Base-by-base conservation (phyloP, 106 monocot species). In the Cymbidium sinense region DNA sequence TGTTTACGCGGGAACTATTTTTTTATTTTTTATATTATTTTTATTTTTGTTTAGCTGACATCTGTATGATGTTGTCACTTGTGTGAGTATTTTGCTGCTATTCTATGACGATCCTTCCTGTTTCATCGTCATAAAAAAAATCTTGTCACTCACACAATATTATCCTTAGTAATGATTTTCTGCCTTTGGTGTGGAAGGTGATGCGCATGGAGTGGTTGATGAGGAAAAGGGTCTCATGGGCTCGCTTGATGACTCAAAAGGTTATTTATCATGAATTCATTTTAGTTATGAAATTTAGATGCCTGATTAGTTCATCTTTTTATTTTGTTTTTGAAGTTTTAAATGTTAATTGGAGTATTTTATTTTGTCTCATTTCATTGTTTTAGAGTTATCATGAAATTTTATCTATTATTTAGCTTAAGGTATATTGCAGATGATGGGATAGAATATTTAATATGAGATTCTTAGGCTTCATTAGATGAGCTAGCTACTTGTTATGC, bases 211-310 rank as follows among this genome's bases (percentile, higher is more conserved):
- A 62, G 64, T 79, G 36, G 74, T 83, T 67, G 75, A 35, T 8
- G 79, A 82, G 28, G 93, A 83, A 5, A 89, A 88, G 85, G 80
- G 51, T 33, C 20, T 75, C 25, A 6, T 81, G 75, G 85, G 85
- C 72, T 67, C 31, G 30, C 50, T 81, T 47, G 92, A 92, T 28
- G 89, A 89, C 23, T 70, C 62, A 9, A 89, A 92, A 89, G 92
- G 92, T 92, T 50, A 61, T 77, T 54, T 36, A 4, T 9, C 10
- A n/a, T 39, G n/a, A 71, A 39, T n/a, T 47, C 13, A 7, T 39
- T 71, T 5, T 71, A 37, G 19, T 21, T 39, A 19, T 71, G 8
- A 71, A 37, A 71, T 71, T 71, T 6, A 27, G 12, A 67, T 33
- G 33, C 2, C n/a, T n/a, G n/a, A n/a, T n/a, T 0, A 23, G 31